Evolutionary conservation across 805 yeast genomes (phyloP), one percentile per base, ranked within the genome.

Genomic region (Starmera quercuum): DNA sequence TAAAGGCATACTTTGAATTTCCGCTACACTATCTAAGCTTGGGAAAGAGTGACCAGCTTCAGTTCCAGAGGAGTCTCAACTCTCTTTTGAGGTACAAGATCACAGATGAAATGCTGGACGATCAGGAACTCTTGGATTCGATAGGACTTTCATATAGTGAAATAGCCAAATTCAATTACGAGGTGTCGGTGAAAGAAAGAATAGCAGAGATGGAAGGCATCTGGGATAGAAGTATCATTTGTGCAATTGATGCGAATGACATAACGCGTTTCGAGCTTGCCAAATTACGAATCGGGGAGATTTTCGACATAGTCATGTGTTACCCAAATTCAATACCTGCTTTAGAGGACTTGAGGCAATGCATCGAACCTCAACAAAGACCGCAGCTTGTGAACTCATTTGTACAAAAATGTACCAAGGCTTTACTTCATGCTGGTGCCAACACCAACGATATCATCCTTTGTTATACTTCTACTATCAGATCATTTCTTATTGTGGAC

Each of bases 341-440:
- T 0, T 56, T 85, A 11, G 51, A 58, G 19, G 95, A 85, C 42
- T 53, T 84, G 15, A 67, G 71, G 36, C 54, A 52, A 21, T 75
- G 83, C 38, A 46, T 82, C 29, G 58, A 49, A 21, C 63, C 66
- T 10, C 58, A 64, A 1, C 82, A 79, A 36, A 58, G 87, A 36
- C 54, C 73, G 3, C 51, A 54, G 7, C 53, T 80, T 5, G 82
- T 80, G 3, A 58, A 59, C 10, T 50, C 56, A 0, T 83, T 81
- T 41, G 70, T 68, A 7, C 39, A 45, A 0, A 46, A 58, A 2
- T 72, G 82, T 35, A 51, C 62, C 16, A 49, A 45, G 22, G 53
- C 68, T 22, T 51, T 87, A 9, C 61, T 88, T 15, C 92, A 85
- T 46, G 81, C 95, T 4, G 95, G 95, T 15, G 71, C 82, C 2